Conservation (phyloP, 768 basidiomycete species). For the Lactarius psammicola region DNA sequence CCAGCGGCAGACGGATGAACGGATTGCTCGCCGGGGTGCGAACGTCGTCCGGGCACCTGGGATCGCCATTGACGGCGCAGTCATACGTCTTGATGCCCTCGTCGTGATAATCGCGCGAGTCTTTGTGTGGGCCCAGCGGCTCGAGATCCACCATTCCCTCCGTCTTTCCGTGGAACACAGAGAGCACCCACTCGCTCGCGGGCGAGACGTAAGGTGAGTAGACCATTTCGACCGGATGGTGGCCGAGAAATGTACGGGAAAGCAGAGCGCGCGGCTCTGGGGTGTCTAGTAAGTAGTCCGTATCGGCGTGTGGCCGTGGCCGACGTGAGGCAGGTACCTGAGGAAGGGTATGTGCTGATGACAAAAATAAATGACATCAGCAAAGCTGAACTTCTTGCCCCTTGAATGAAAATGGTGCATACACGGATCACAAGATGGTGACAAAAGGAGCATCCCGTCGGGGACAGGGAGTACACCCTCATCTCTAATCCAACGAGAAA, state of each 20-base stretch:
- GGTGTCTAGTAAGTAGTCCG: slow-evolving; percentile 54
- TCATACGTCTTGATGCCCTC: slow-evolving; percentile 29
- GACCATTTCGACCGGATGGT: slow-evolving; percentile 36
- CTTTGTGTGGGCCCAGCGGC: slow-evolving; percentile 31
- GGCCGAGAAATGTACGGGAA: slow-evolving; percentile 54
- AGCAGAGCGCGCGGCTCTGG: slow-evolving; percentile 52
- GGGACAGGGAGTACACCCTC: slow-evolving; percentile 47
- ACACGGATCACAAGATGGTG: slow-evolving; percentile 42
- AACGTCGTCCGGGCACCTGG: background rate
- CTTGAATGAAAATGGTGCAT: slow-evolving; percentile 27
- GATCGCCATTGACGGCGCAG: slow-evolving; percentile 31
- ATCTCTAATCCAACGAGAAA: slow-evolving; percentile 54
- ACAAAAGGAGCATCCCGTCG: slow-evolving; percentile 47
- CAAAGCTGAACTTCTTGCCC: slow-evolving; percentile 10
- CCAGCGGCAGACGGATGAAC: slow-evolving; percentile 35
- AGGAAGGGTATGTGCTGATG: slow-evolving; percentile 47
- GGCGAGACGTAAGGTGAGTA: slow-evolving; percentile 39
- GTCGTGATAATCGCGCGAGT: slow-evolving; percentile 30
- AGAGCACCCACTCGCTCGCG: slow-evolving; percentile 36
- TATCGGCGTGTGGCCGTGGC: slow-evolving; percentile 47
- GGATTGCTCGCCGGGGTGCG: slow-evolving; percentile 31
- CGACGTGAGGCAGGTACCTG: slow-evolving; percentile 48
- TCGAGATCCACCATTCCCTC: slow-evolving; percentile 34
- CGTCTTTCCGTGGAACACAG: slow-evolving; percentile 35
- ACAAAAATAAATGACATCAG: slow-evolving; percentile 8